phyloP scores from a whole-genome alignment of 2,329 filamentous ascomycete genomes.

The Claviceps fusiformis region DNA sequence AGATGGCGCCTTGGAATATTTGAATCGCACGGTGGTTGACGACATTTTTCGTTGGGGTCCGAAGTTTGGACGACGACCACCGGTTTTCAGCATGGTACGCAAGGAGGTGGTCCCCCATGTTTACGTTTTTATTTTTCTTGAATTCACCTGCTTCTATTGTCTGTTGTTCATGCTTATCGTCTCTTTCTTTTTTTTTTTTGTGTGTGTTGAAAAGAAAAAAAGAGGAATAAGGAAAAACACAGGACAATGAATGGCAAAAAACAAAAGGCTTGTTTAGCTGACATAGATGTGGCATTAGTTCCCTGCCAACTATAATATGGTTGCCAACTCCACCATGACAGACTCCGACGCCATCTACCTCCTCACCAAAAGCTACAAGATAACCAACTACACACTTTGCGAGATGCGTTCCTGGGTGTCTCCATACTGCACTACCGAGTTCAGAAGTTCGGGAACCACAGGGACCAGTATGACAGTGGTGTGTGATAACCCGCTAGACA shows the following conservation, averaged over 20 bases:
- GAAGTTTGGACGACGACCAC: conserved; percentile 35
- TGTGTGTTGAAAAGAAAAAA: not conserved
- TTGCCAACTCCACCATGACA: conserved; percentile 38
- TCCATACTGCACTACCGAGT: conserved; percentile 52
- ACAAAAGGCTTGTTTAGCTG: not conserved
- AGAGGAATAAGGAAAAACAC: too few species aligned
- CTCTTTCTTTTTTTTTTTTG: not conserved
- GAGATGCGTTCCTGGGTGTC: conserved; percentile 50
- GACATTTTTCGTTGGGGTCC: conserved; percentile 56
- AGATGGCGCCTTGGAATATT: conserved; percentile 19
- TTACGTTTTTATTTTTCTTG: not conserved
- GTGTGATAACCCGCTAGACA: conserved; percentile 44
- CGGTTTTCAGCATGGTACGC: conserved; percentile 34
- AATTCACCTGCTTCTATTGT: too few species aligned
- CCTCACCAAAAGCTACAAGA: conserved; percentile 34
- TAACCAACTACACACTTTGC: conserved; percentile 50
- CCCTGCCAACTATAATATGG: conserved; percentile 52
- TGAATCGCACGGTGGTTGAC: conserved; percentile 49
- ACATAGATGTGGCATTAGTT: conserved; percentile 18
- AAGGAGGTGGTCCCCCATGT: not conserved
- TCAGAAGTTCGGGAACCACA: conserved; percentile 37
- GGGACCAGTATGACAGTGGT: conserved; percentile 46
- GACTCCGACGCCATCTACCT: conserved; percentile 46
- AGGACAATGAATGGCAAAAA: not conserved
- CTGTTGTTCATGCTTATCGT: too few species aligned